A percentile compares a stretch with the other conserved stretches of the same genome.
phyloP scores from a whole-genome alignment of 495 filamentous ascomycete genomes.

The Penicillium atrosanguineum region DNA sequence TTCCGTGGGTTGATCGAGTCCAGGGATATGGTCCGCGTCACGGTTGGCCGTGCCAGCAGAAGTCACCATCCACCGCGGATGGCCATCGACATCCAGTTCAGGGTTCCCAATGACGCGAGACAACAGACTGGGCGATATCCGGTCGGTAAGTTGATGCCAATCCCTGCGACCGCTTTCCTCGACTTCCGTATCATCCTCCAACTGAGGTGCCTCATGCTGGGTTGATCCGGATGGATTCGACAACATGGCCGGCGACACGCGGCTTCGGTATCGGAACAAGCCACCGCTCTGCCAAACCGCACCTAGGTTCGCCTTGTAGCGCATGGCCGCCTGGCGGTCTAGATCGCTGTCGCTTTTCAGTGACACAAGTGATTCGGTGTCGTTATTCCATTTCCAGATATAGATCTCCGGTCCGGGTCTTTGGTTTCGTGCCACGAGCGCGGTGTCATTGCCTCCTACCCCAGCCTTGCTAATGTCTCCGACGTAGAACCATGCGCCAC shows the following conservation, averaged over 20 bases:
- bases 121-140: slow-evolving; percentile 38
- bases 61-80: slow-evolving; percentile 44
- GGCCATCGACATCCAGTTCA: slow-evolving; percentile 37
- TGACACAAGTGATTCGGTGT: slow-evolving; percentile 32
- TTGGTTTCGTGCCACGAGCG: slow-evolving; percentile 8
- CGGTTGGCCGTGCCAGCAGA: slow-evolving; percentile 43
- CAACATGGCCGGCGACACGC: slow-evolving; percentile 29
- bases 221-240: slow-evolving; percentile 7
- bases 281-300: slow-evolving; percentile 41
- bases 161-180: slow-evolving; percentile 34
- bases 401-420: slow-evolving; percentile 28
- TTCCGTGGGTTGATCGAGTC: slow-evolving; percentile 29
- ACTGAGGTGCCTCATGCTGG: slow-evolving; percentile 4
- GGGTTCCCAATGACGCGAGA: slow-evolving; percentile 38
- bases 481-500: slow-evolving; percentile 62
- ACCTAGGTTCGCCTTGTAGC: slow-evolving; percentile 40
- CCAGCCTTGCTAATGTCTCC: slow-evolving; percentile 25
- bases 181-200: slow-evolving; percentile 28
- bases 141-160: slow-evolving; percentile 42
- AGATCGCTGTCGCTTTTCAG: slow-evolving; percentile 23
- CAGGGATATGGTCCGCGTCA: slow-evolving; percentile 52
- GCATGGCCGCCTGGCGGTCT: slow-evolving; percentile 35
- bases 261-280: slow-evolving; percentile 43
- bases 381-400: slow-evolving; percentile 46
- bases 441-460: slow-evolving; percentile 10